Base-by-base conservation (phyloP, 345 rosid genomes). In the Euphorbia tirucalli region DNA sequence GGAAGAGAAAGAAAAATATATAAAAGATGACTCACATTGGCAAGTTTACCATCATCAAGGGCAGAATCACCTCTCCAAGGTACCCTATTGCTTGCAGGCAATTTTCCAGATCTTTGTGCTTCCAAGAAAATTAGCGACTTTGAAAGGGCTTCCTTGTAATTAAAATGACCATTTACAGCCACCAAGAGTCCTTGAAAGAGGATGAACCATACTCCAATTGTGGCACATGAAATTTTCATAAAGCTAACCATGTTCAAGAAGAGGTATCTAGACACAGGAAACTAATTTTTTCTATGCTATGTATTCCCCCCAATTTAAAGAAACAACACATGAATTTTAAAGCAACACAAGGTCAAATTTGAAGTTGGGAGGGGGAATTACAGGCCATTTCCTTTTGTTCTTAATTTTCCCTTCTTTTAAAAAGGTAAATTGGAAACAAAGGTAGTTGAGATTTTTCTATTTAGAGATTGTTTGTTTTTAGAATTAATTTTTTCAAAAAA, bases 41-140 rank as follows among this genome's bases (percentile, higher is more conserved):
- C 94, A 49, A 77, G 81, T 80, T 86, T 87, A 16, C 98, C 98
- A 55, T 93, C 98, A 0, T 88, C 81, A 19, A 91, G 93, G 56
- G 81, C 96, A 41, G 98, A 93, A 69, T 93, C 96, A 39, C 97
- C 97, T 81, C 98, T 89, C 98, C 98, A 93, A 13, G 84, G 63
- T 13, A 80, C 65, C 74, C 98, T 80, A 41, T 88, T 75, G 50
- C 79, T 83, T 35, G 90, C 77, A 41, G 90, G 96, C 35, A 93
- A 93, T 73, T 85, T 87, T 48, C 97, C 98, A 31, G 98, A 93
- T 77, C 97, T 82, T 75, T 93, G 98, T 13, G 96, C 96, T 80
- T 91, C 98, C 3, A 93, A 81, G 82, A 93, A 93, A 64, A 93
- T 81, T 21, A 91, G 60, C 30, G 94, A 91, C 80, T 88, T 93